Evolutionary conservation across 225 moss, liverwort and hornwort genomes (phyloP).

Genomic region (Pseudoscleropodium purum): DNA sequence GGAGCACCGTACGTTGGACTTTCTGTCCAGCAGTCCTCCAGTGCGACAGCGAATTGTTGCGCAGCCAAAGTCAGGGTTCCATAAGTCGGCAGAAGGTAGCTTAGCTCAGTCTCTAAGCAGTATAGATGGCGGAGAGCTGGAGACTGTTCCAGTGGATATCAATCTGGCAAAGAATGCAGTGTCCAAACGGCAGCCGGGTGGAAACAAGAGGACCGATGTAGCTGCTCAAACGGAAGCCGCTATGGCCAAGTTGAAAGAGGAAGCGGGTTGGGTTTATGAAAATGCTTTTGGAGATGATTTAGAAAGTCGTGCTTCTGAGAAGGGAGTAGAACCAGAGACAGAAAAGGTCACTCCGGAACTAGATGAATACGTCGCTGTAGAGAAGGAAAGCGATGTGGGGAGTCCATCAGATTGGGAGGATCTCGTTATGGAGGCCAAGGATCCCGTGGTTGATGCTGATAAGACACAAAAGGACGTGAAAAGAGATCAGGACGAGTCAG

Average conservation of each 20-base stretch:
- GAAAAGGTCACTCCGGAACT: neutral
- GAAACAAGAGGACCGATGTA: conserved; percentile 28
- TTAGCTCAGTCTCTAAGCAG: conserved; percentile 27
- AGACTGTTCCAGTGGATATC: conserved; percentile 5
- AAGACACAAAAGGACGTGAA: conserved; percentile 57
- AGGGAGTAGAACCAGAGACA: neutral
- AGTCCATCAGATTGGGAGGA: conserved; percentile 39
- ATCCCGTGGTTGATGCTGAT: conserved; percentile 15
- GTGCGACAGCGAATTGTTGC: conserved; percentile 83
- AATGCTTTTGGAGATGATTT: conserved; percentile 73
- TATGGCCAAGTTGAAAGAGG: conserved; percentile 79
- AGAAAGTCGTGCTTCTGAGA: neutral
- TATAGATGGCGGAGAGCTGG: conserved; percentile 12
- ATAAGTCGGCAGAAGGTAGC: conserved; percentile 16
- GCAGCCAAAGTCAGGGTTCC: conserved; percentile 60
- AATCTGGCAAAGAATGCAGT: conserved; percentile 13
- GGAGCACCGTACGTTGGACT: conserved; percentile 72
- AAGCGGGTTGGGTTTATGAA: conserved; percentile 92
- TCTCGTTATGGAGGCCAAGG: conserved; percentile 10
- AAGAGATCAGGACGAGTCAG: conserved; percentile 67
- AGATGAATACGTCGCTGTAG: conserved; percentile 29
- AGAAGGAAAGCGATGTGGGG: conserved; percentile 16
- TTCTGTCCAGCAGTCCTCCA: conserved; percentile 84
- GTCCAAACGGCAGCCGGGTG: conserved; percentile 21
- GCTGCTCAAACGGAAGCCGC: conserved; percentile 59